phyloP scores from a whole-genome alignment of 441 rosid genomes.

The Metrosideros polymorpha region DNA sequence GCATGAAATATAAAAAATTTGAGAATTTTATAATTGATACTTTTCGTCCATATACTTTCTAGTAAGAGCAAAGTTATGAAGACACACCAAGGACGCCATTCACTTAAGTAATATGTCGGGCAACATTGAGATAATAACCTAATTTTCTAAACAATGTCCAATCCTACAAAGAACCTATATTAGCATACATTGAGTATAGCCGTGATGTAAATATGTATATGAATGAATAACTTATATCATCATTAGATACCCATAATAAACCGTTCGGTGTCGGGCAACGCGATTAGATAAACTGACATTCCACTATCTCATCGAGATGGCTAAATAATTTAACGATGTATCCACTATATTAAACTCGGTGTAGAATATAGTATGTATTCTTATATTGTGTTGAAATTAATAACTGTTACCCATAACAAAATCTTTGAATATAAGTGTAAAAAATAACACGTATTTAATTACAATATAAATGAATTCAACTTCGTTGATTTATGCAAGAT shows the following conservation, averaged over 20 bases:
- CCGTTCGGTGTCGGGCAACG: background rate
- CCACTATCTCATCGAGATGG: background rate
- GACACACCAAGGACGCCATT: too few relatives aligned
- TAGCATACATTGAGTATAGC: background rate
- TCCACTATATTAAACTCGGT: background rate
- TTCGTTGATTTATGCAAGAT: background rate
- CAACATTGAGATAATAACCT: too few relatives aligned
- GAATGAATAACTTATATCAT: background rate
- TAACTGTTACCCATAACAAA: accelerated
- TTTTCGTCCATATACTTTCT: background rate
- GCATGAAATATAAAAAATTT: background rate
- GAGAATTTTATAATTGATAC: background rate
- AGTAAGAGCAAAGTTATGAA: background rate
- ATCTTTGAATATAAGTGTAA: background rate
- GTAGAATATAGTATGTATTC: background rate
- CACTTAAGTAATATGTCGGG: too few relatives aligned
- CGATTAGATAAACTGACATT: background rate
- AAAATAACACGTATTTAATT: background rate
- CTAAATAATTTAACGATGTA: background rate
- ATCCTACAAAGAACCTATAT: background rate
- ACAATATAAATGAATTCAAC: background rate
- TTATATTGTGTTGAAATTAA: background rate
- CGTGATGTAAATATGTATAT: background rate
- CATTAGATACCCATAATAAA: background rate
- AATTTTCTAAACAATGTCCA: too few relatives aligned